phyloP scores from a whole-genome alignment of 2,329 filamentous ascomycete species.

The Colletotrichum salicis region DNA sequence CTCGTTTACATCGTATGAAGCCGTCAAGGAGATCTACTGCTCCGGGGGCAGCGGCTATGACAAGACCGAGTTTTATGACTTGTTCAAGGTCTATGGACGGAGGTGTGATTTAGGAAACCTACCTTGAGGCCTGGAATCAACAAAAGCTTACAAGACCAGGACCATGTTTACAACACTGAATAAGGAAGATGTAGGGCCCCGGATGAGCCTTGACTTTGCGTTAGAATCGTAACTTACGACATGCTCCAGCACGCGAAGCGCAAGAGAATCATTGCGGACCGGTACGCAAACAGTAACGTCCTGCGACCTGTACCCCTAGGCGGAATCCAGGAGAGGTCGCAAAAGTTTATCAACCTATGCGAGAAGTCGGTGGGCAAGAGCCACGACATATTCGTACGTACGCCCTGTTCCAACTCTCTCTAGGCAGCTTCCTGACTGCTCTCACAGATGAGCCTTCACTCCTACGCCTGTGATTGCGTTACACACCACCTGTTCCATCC shows the following conservation, averaged over 20 bases:
- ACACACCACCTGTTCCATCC: slow-evolving; percentile 78
- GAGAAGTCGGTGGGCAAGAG: slow-evolving; percentile 53
- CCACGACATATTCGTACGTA: slow-evolving; percentile 70
- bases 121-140: background rate
- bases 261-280: slow-evolving; percentile 71
- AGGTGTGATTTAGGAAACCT: slow-evolving; percentile 50
- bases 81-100: slow-evolving; percentile 68
- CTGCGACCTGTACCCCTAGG: slow-evolving; percentile 64
- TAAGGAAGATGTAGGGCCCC: slow-evolving; percentile 60
- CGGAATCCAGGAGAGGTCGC: slow-evolving; percentile 68
- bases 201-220: background rate
- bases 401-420: slow-evolving; percentile 12
- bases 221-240: background rate
- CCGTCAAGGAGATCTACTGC: slow-evolving; percentile 72
- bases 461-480: slow-evolving; percentile 76
- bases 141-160: slow-evolving; percentile 42
- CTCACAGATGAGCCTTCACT: slow-evolving; percentile 59
- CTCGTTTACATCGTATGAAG: slow-evolving; percentile 65
- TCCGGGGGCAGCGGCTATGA: slow-evolving; percentile 71
- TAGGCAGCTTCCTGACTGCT: slow-evolving; percentile 4
- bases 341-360: slow-evolving; percentile 65
- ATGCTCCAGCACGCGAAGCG: slow-evolving; percentile 66
- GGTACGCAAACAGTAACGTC: slow-evolving; percentile 76
- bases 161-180: slow-evolving; percentile 71
- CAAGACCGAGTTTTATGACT: slow-evolving; percentile 72